Percentiles rank a stretch among this genome's conserved stretches.
Evolutionary conservation across 192 early-diverging fungal genomes (phyloP).

Genomic region (Mortierella claussenii): DNA sequence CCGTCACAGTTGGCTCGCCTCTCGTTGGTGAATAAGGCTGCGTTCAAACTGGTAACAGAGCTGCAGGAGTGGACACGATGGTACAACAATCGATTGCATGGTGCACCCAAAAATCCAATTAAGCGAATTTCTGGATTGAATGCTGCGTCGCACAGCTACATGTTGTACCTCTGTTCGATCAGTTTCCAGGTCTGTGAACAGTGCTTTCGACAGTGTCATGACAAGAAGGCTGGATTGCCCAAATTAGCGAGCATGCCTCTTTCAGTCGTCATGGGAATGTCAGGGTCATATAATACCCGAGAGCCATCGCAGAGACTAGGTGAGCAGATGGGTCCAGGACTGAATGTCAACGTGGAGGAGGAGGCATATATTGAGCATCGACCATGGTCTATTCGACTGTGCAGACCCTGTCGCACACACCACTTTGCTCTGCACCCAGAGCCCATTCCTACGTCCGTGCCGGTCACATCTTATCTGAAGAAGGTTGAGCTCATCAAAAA

Average conservation of each 20-base stretch:
- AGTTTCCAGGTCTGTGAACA: conserved; percentile 11
- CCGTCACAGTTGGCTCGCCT: conserved; percentile 12
- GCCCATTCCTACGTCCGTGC: not conserved
- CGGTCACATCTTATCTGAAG: not conserved
- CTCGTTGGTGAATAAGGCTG: conserved; percentile 3
- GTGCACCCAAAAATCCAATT: not conserved
- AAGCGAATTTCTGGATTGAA: not conserved
- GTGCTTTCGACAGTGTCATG: conserved; percentile 1
- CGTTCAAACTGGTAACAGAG: not conserved
- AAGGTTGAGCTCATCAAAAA: not conserved
- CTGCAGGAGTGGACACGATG: not conserved
- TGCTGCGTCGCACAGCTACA: conserved; percentile 2
- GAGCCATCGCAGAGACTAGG: not conserved
- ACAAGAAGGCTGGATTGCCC: not conserved
- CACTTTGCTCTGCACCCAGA: not conserved
- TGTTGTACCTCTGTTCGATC: conserved; percentile 8
- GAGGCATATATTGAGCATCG: not conserved
- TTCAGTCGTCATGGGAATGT: not conserved
- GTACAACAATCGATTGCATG: not conserved
- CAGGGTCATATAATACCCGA: not conserved
- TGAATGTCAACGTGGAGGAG: not conserved
- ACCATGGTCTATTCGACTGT: conserved; percentile 1
- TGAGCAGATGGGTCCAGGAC: too few relatives aligned
- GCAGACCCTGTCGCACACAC: not conserved
- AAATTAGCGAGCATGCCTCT: conserved; percentile 10